Evolutionary conservation across 805 yeast species (phyloP), one percentile per base, ranked within the genome.

Genomic region (Yarrowia phangngaensis): DNA sequence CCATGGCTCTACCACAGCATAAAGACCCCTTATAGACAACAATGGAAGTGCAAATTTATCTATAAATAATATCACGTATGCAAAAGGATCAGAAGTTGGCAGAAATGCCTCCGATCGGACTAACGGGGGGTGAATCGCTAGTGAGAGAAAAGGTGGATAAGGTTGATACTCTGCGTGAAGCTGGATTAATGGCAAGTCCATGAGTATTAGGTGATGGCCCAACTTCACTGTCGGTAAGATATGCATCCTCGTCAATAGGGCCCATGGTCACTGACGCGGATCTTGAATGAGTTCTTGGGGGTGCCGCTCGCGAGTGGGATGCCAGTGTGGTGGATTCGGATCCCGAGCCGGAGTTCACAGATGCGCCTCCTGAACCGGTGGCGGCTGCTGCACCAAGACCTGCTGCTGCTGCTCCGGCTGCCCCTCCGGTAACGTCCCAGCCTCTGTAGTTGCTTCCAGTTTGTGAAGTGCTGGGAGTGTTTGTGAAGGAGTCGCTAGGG

Each of bases 131-230:
- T 13, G 45, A 38, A 9, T 38, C 45, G 9, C 45, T 32, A 13
- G 32, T 8, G 14, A 27, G 17, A 15, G 45, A 38, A 27, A 26
- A 38, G 24, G 19, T 38, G 24, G 45, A 38, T 7, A 26, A 27
- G 23, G 23, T 38, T 17, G 45, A 38, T 13, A 32, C 19, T 4
- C 45, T 16, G 13, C 45, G 23, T 2, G 31, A 23, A 14, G 26
- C 32, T 4, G 32, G 26, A 19, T 38, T 26, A 31, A 38, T 38
- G 24, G 17, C 20, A 23, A 38, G 19, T 3, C 45, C 45, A 5
- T 38, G 45, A 8, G 45, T 38, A 19, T 38, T 32, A 2, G 45
- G 45, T 2, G 45, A 38, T 7, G 45, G 45, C 32, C 20, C 45
- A 14, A 26, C 45, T 4, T 24, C 32, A 2, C 8, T 11, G 0